Conservation (phyloP, 2,329 filamentous ascomycete genomes). For the Trichoderma citrinoviride region DNA sequence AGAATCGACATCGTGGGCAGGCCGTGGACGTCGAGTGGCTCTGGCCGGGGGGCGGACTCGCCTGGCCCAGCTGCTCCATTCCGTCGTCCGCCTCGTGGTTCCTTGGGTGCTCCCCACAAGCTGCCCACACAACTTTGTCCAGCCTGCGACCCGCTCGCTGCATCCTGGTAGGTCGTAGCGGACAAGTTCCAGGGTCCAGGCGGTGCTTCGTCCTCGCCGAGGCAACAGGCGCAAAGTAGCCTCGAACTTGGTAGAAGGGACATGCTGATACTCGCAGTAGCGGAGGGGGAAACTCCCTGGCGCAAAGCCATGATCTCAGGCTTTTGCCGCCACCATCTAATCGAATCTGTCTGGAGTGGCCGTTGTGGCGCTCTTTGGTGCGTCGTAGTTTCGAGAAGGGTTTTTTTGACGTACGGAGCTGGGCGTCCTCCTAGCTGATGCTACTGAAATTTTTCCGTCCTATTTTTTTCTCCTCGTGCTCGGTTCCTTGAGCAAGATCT, state of each 20-base stretch:
- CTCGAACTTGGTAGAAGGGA: not conserved
- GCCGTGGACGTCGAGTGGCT: slow-evolving; percentile 22
- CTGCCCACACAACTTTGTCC: slow-evolving; percentile 11
- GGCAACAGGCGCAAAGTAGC: not conserved
- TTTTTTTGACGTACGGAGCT: not conserved
- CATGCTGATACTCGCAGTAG: not conserved
- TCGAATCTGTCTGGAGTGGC: not conserved
- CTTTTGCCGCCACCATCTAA: slow-evolving; percentile 10
- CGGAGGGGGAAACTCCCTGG: not conserved
- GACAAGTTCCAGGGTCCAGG: not conserved
- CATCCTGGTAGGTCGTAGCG: not conserved
- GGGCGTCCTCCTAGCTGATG: not conserved
- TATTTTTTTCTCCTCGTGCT: not conserved
- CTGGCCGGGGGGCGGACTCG: slow-evolving; percentile 1
- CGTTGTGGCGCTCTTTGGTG: not conserved
- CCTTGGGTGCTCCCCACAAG: slow-evolving; percentile 8
- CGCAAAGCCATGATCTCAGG: slow-evolving; percentile 5
- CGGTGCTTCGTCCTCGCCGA: slow-evolving; percentile 1
- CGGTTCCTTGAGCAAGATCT: slow-evolving; percentile 2
- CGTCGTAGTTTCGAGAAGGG: not conserved
- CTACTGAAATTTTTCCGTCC: not conserved
- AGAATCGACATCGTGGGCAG: slow-evolving; percentile 24
- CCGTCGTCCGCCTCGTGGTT: slow-evolving; percentile 8
- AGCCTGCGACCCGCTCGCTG: slow-evolving; percentile 3
- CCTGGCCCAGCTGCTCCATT: slow-evolving; percentile 16